Evolutionary conservation across 805 yeast species (phyloP).

Genomic region (Candida ponderosae): DNA sequence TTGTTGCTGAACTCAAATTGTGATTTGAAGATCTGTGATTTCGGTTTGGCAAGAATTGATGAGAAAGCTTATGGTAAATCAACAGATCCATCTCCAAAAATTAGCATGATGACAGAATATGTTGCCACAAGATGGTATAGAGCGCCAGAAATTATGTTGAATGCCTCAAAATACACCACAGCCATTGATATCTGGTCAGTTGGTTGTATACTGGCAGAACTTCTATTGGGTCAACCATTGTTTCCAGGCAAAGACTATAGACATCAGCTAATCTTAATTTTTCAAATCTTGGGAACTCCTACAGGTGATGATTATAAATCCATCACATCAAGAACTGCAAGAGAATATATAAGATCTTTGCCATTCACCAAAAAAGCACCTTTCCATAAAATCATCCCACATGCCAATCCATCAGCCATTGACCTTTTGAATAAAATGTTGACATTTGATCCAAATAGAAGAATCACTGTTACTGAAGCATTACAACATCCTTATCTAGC

Average conservation of each 20-base stretch:
- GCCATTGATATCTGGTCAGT: constrained; percentile 97
- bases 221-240: constrained; percentile 77
- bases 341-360: constrained; percentile 76
- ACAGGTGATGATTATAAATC: constrained; percentile 66
- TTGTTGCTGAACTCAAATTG: constrained; percentile 83
- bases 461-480: constrained; percentile 82
- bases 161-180: constrained; percentile 86
- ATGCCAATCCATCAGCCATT: constrained; percentile 57
- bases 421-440: constrained; percentile 63
- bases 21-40: constrained; percentile 90
- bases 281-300: constrained; percentile 86
- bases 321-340: constrained; percentile 74
- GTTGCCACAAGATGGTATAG: constrained; percentile 98
- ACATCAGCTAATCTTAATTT: constrained; percentile 78
- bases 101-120: constrained; percentile 87
- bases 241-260: constrained; percentile 95
- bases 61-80: constrained; percentile 12
- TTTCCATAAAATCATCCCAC: constrained; percentile 35
- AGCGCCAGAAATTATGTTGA: constrained; percentile 96
- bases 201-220: constrained; percentile 91
- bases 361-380: constrained; percentile 64
- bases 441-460: constrained; percentile 72
- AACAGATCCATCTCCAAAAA: constrained; percentile 56
- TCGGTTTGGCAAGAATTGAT: constrained; percentile 68
- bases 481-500: constrained; percentile 77